Conservation (phyloP, 208 protist species). For the Acanthamoeba lenticulata region DNA sequence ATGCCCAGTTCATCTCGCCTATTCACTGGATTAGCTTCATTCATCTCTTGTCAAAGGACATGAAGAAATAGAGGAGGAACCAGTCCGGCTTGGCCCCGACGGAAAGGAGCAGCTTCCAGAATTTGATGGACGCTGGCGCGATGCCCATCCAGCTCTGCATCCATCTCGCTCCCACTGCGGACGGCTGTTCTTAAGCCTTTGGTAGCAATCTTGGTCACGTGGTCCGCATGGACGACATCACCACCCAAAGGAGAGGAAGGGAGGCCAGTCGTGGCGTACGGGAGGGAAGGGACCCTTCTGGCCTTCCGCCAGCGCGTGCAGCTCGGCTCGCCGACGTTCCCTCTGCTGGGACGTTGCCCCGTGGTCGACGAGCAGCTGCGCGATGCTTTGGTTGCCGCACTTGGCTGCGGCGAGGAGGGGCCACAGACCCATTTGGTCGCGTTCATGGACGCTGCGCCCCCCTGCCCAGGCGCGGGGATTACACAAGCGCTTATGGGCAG, state of each 20-base stretch:
- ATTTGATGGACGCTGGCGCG: not conserved
- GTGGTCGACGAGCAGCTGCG: not conserved
- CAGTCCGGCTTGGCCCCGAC: not conserved
- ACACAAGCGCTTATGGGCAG: too few relatives aligned
- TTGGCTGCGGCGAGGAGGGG: slow-evolving; percentile 1
- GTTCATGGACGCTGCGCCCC: not conserved
- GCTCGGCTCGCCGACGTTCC: not conserved
- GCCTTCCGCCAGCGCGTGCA: not conserved
- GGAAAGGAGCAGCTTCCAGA: not conserved
- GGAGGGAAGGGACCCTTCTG: slow-evolving; percentile 10
- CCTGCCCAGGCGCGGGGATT: too few relatives aligned
- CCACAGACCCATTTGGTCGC: not conserved
- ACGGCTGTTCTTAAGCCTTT: not conserved
- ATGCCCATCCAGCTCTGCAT: not conserved
- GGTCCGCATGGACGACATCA: too few relatives aligned
- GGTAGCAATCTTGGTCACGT: too few relatives aligned
- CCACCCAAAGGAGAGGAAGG: too few relatives aligned
- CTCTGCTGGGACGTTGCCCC: not conserved
- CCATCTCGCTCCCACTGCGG: not conserved
- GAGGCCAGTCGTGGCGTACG: not conserved
- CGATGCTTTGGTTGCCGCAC: not conserved
- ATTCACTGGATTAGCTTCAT: too few relatives aligned
- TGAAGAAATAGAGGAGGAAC: not conserved
- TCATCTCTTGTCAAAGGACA: not conserved
- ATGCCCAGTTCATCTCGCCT: not conserved